Evolutionary conservation across 331 rosid genomes (phyloP), one percentile per base, ranked within the genome.

Genomic region (Quercus tomentella): DNA sequence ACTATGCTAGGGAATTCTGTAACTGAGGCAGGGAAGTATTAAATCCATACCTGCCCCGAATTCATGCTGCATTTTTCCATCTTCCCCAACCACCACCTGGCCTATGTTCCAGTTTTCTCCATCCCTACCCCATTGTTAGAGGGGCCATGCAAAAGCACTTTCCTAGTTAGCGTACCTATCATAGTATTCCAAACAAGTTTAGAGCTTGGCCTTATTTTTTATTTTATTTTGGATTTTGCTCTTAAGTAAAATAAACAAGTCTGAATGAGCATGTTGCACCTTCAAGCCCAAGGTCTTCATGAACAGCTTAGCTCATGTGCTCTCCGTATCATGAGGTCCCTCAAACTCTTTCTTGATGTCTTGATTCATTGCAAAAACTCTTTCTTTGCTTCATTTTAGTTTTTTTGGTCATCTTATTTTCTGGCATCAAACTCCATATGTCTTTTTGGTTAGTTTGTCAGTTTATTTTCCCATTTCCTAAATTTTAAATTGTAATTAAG

Each of bases 331-430:
- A 33, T 4, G 43, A 35, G 52, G 51, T 10, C 26, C 28, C 52
- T 54, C 23, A 41, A 56, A 11, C 20, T 18, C 20, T 73, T 75
- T 62, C 62, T 28, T 58, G 77, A 31, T 20, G 11, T 58, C 43
- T 68, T 35, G 43, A 58, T 60, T 41, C 30, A 28, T 81, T 58
- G 37, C 60, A 76, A 33, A n/a, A 20, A 66, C 41, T 63, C 6
- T 15, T n/a, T 72, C 18, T 61, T 49, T 70, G 75, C 72, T 78
- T 75, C 56, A 60, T 45, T 77, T 58, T 78, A 66, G 22, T 33
- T 56, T 58, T 58, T 41, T 35, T 26, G 41, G 21, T 70, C 17
- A 10, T 70, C 56, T 43, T 6, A 5, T 12, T 26, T 30, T 74
- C 51, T 77, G 65, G 37, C 37, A 21, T 7, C 25, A 35, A 33